Conservation (phyloP, 345 rosid genomes). For the Nasturtium officinale region DNA sequence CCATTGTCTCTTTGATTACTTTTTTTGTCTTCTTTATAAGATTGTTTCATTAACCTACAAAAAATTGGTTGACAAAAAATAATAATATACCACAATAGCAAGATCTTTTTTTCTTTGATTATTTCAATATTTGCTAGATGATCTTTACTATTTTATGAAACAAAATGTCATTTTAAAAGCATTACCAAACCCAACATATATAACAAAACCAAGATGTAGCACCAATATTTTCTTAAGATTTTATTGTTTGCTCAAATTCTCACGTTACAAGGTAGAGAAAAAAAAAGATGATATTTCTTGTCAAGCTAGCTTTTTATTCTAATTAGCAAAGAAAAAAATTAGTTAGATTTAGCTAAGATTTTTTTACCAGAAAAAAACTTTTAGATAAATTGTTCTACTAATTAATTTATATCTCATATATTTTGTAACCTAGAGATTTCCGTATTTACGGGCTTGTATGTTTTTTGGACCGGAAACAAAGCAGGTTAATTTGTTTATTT, state of each 20-base stretch:
- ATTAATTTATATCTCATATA: background rate
- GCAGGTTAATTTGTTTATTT: background rate
- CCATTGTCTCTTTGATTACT: background rate
- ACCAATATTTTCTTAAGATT: background rate
- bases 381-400: background rate
- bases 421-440: background rate
- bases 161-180: background rate
- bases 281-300: background rate
- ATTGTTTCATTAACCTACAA: background rate
- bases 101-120: background rate
- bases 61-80: background rate
- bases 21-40: background rate
- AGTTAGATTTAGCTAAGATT: background rate
- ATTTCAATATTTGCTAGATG: too few species aligned
- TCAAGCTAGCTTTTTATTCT: background rate
- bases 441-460: background rate
- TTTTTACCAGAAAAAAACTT: background rate
- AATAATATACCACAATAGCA: too few species aligned
- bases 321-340: background rate
- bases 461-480: too few species aligned
- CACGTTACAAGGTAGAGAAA: background rate
- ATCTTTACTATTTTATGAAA: background rate
- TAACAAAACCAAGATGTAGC: background rate
- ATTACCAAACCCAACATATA: background rate
- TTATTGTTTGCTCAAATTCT: background rate